Evolutionary conservation across 2,329 filamentous ascomycete genomes (phyloP).

Genomic region (Cercospora zeina): DNA sequence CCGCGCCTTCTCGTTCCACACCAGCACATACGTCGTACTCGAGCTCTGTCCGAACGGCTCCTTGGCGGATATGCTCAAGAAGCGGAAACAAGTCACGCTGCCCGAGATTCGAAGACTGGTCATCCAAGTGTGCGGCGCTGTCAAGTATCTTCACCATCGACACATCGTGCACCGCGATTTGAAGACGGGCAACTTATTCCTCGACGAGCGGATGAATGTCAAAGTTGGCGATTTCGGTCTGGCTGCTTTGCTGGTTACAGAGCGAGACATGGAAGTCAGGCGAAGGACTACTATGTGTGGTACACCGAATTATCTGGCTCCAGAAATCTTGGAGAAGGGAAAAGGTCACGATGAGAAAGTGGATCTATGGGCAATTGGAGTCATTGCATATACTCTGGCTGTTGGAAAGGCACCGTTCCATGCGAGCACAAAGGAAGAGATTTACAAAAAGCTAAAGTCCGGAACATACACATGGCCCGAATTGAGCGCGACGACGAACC

Average conservation of each 20-base stretch:
- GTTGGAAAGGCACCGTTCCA: slow-evolving; percentile 97
- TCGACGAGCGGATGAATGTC: slow-evolving; percentile 92
- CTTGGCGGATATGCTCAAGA: slow-evolving; percentile 96
- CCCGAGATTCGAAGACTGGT: slow-evolving; percentile 93
- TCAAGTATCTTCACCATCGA: slow-evolving; percentile 95
- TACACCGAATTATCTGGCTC: slow-evolving; percentile 97
- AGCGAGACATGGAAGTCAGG: slow-evolving; percentile 78
- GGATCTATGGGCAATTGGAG: slow-evolving; percentile 96
- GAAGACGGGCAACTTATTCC: slow-evolving; percentile 97
- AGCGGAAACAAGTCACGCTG: slow-evolving; percentile 83
- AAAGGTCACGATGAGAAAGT: slow-evolving; percentile 97
- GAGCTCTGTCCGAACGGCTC: slow-evolving; percentile 95
- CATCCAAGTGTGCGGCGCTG: slow-evolving; percentile 90
- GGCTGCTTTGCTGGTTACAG: slow-evolving; percentile 85
- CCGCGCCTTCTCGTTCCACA: slow-evolving; percentile 85
- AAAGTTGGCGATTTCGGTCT: slow-evolving; percentile 98
- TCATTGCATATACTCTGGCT: slow-evolving; percentile 98
- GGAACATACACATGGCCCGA: slow-evolving; percentile 80
- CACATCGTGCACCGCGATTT: slow-evolving; percentile 95
- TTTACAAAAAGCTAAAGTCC: slow-evolving; percentile 68
- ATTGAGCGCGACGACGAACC: slow-evolving; percentile 63
- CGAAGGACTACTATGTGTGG: slow-evolving; percentile 92
- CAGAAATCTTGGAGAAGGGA: slow-evolving; percentile 92
- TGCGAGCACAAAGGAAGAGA: slow-evolving; percentile 82
- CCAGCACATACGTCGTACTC: slow-evolving; percentile 88